Percentiles rank a stretch among this genome's conserved stretches.
phyloP scores from a whole-genome alignment of 148 eudicot species.

The Chenopodium berlandieri region DNA sequence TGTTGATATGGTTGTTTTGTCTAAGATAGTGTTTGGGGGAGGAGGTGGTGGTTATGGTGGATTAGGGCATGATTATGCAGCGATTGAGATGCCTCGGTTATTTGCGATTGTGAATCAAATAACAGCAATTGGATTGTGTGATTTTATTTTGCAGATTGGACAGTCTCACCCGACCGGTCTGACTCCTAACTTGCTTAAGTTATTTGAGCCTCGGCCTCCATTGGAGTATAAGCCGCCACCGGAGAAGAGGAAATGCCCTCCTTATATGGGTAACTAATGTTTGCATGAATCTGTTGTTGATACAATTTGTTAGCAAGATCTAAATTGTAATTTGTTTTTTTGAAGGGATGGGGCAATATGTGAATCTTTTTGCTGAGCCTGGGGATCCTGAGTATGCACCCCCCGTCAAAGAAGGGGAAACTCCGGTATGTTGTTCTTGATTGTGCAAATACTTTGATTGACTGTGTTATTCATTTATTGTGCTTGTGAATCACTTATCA shows the following conservation, averaged over 20 bases:
- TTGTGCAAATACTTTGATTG: background rate
- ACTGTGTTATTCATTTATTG: background rate
- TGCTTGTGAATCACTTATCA: background rate
- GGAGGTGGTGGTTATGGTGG: background rate
- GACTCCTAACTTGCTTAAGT: conserved; percentile 73
- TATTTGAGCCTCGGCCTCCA: conserved; percentile 94
- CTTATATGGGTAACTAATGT: conserved; percentile 62
- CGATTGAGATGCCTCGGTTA: background rate
- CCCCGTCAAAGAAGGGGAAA: conserved; percentile 75
- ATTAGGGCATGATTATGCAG: background rate
- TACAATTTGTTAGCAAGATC: background rate
- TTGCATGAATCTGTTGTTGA: background rate
- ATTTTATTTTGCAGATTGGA: conserved; percentile 57
- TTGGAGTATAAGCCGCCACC: conserved; percentile 87
- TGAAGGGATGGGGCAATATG: conserved; percentile 90
- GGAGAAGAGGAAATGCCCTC: conserved; percentile 90
- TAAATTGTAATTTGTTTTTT: too few species aligned
- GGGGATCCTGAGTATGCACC: conserved; percentile 90
- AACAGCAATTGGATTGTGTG: background rate
- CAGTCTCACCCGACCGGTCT: conserved; percentile 94
- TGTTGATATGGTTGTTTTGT: background rate
- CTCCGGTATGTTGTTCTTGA: conserved; percentile 48
- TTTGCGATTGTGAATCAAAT: background rate
- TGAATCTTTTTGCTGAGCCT: conserved; percentile 74
- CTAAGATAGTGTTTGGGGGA: background rate